Conservation (phyloP, 345 rosid genomes). For the Moringa oleifera region DNA sequence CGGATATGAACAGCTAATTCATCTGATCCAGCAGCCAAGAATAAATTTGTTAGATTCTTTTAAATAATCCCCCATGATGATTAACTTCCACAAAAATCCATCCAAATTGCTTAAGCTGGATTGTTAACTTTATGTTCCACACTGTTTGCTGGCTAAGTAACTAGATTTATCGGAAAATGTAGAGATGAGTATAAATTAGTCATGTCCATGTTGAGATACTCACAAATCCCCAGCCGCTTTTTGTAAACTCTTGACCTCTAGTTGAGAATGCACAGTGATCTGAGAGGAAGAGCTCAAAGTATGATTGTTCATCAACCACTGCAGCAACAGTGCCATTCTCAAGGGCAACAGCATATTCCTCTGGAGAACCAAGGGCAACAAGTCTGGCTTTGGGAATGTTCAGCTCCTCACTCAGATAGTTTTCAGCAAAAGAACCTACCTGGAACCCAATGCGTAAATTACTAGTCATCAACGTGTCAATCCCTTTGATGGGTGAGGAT, state of each 20-base stretch:
- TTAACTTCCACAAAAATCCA: no score
- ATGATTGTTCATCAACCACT: constrained; percentile 72
- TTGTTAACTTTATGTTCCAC: no score
- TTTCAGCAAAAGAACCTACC: constrained; percentile 75
- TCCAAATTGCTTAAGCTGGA: no score
- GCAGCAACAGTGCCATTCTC: constrained; percentile 72
- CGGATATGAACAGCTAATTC: no score
- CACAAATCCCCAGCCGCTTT: constrained; percentile 90
- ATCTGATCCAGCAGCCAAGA: background rate
- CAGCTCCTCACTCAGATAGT: constrained; percentile 70
- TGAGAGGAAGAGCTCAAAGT: constrained; percentile 71
- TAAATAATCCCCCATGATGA: no score
- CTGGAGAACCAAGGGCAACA: constrained; percentile 70
- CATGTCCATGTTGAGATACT: constrained; percentile 33
- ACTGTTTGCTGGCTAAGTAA: background rate
- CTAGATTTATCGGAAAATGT: background rate
- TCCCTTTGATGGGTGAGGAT: constrained; percentile 81
- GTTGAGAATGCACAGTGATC: constrained; percentile 62
- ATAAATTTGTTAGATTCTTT: background rate
- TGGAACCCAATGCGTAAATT: constrained; percentile 57
- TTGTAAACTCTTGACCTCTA: constrained; percentile 81
- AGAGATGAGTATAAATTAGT: background rate
- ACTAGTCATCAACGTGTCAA: constrained; percentile 62
- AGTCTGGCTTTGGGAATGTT: constrained; percentile 70
- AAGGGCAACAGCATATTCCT: constrained; percentile 71